phyloP scores from a whole-genome alignment of 225 moss, liverwort and hornwort species.

The Polytrichum commune region DNA sequence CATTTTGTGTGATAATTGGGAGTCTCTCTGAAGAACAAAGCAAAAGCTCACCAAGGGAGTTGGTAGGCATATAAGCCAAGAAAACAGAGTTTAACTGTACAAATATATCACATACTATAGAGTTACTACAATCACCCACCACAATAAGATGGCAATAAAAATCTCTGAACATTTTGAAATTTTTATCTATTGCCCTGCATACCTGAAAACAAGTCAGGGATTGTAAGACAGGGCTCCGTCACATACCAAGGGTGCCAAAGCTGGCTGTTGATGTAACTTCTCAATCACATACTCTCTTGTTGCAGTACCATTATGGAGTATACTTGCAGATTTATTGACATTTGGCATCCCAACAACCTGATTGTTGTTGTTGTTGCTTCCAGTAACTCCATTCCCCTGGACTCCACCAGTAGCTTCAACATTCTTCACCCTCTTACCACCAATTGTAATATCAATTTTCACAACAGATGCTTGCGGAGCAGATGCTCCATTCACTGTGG shows the following conservation, averaged over 20 bases:
- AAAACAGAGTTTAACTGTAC: too few species aligned
- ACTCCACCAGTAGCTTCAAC: slow-evolving; percentile 43
- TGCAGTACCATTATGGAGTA: slow-evolving; percentile 87
- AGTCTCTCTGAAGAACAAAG: too few species aligned
- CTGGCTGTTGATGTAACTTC: slow-evolving; percentile 75
- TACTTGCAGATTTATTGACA: slow-evolving; percentile 65
- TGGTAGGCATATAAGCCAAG: too few species aligned
- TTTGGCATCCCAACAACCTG: slow-evolving; percentile 12
- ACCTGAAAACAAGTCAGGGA: too few species aligned
- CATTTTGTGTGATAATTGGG: too few species aligned
- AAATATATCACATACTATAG: too few species aligned
- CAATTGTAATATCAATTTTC: slow-evolving; percentile 94
- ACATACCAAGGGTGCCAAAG: slow-evolving; percentile 90
- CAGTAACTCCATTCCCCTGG: slow-evolving; percentile 24
- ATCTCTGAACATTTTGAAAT: too few species aligned
- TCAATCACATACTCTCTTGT: slow-evolving; percentile 92
- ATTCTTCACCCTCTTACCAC: slow-evolving; percentile 62
- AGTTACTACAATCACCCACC: too few species aligned
- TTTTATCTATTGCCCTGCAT: too few species aligned
- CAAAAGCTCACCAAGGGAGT: too few species aligned
- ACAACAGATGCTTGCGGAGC: slow-evolving; percentile 41
- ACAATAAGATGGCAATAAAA: too few species aligned
- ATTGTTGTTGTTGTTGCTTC: slow-evolving; percentile 13
- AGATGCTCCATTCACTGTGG: slow-evolving; percentile 20
- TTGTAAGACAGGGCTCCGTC: too few species aligned